Evolutionary conservation across 202 grass and related monocot species (phyloP).

Genomic region (Musa balbisiana): DNA sequence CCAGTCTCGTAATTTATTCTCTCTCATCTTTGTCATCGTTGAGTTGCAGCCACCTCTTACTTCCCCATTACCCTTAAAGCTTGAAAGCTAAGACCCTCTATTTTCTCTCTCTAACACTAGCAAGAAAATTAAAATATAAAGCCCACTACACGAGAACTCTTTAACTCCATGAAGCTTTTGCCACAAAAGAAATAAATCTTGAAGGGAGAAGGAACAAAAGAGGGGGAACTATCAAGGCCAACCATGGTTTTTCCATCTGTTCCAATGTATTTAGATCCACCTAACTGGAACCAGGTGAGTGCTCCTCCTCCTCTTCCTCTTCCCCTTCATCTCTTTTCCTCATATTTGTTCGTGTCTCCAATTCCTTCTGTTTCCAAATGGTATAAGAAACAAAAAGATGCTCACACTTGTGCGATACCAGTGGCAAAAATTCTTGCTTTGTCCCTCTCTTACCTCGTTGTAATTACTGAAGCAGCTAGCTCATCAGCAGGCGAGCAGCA

Average conservation of each 20-base stretch:
- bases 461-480: slow-evolving; percentile 2
- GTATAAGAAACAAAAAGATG: neutral
- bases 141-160: neutral
- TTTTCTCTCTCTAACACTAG: too few species aligned
- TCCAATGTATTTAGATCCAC: slow-evolving; percentile 17
- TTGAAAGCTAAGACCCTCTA: too few species aligned
- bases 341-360: neutral
- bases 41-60: too few species aligned
- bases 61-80: too few species aligned
- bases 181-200: neutral
- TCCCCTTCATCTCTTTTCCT: neutral
- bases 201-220: neutral
- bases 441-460: neutral
- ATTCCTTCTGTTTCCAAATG: neutral
- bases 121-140: too few species aligned
- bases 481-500: neutral
- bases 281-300: slow-evolving; percentile 21
- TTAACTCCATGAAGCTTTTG: neutral
- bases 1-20: too few species aligned
- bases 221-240: neutral
- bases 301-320: neutral
- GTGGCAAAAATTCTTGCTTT: neutral
- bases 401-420: neutral
- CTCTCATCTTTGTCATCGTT: too few species aligned
- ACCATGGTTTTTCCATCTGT: slow-evolving; percentile 20